Conservation (phyloP, 331 rosid genomes). For the Ulmus americana region DNA sequence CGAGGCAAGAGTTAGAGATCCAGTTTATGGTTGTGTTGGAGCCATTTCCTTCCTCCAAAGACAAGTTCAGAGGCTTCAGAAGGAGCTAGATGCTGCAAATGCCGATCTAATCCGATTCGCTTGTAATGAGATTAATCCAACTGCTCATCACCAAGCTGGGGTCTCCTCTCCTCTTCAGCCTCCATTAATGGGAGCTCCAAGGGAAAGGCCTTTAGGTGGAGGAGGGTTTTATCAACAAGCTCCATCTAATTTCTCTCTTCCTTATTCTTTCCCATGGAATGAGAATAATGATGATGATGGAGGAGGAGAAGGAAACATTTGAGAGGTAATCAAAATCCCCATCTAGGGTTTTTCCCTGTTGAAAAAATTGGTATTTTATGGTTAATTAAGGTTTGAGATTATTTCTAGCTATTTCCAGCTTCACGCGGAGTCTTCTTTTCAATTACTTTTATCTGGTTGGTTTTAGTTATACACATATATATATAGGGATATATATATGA, state of each 20-base stretch:
- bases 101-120: slow-evolving; percentile 71
- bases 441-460: slow-evolving; percentile 13
- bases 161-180: slow-evolving; percentile 26
- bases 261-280: slow-evolving; percentile 58
- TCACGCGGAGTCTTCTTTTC: slow-evolving; percentile 12
- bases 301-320: slow-evolving; percentile 44
- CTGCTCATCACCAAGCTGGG: slow-evolving; percentile 7
- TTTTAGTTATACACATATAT: slow-evolving; percentile 6
- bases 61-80: slow-evolving; percentile 81
- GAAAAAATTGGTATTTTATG: neutral
- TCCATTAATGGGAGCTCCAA: slow-evolving; percentile 26
- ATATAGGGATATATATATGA: neutral
- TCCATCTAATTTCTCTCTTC: slow-evolving; percentile 30
- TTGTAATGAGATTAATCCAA: slow-evolving; percentile 39
- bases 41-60: slow-evolving; percentile 88
- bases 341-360: slow-evolving; percentile 39
- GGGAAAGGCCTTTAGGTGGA: slow-evolving; percentile 27
- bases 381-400: neutral
- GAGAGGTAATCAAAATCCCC: slow-evolving; percentile 23
- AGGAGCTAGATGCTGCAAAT: slow-evolving; percentile 80
- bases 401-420: neutral
- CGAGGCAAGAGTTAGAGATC: slow-evolving; percentile 81
- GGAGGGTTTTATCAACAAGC: slow-evolving; percentile 31
- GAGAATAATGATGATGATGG: slow-evolving; percentile 45
- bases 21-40: slow-evolving; percentile 85